Conservation (phyloP, 2,329 filamentous ascomycete genomes). For the Fusarium siculi region DNA sequence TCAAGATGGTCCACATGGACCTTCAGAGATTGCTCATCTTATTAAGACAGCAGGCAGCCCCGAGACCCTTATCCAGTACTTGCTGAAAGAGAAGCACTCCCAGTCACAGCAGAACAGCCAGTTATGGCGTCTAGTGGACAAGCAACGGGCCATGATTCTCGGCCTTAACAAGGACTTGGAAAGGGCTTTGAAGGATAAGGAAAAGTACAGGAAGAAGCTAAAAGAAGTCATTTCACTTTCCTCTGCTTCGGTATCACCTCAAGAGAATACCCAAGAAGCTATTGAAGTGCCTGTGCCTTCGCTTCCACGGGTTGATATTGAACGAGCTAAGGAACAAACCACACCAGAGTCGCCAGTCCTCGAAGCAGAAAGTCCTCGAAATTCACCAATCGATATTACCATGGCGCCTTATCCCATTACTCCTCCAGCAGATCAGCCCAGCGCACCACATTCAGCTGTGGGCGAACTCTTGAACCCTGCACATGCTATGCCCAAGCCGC, state of each 20-base stretch:
- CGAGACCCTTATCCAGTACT: constrained; percentile 86
- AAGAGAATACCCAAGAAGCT: constrained; percentile 17
- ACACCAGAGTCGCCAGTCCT: constrained; percentile 60
- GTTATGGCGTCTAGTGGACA: constrained; percentile 94
- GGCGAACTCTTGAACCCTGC: constrained; percentile 65
- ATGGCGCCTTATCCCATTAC: constrained; percentile 74
- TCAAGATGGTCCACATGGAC: constrained; percentile 67
- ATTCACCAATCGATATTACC: constrained; percentile 68
- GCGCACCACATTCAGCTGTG: constrained; percentile 56
- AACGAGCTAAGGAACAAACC: constrained; percentile 33
- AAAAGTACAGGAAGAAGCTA: constrained; percentile 89
- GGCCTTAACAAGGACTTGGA: constrained; percentile 96
- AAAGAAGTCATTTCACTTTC: constrained; percentile 73
- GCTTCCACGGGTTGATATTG: constrained; percentile 41
- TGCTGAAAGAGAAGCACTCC: constrained; percentile 91
- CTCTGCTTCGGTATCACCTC: constrained; percentile 46
- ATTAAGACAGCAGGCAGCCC: constrained; percentile 88
- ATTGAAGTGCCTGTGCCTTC: constrained; percentile 17
- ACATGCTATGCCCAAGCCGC: constrained; percentile 69
- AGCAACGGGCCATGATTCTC: constrained; percentile 92
- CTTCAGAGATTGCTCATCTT: constrained; percentile 81
- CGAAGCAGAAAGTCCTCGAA: constrained; percentile 62
- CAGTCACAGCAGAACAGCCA: constrained; percentile 90
- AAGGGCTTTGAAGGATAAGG: constrained; percentile 90
- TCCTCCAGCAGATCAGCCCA: constrained; percentile 65